Evolutionary conservation across 176 grass and related monocot species (phyloP).

Genomic region (Aegilops longissima): DNA sequence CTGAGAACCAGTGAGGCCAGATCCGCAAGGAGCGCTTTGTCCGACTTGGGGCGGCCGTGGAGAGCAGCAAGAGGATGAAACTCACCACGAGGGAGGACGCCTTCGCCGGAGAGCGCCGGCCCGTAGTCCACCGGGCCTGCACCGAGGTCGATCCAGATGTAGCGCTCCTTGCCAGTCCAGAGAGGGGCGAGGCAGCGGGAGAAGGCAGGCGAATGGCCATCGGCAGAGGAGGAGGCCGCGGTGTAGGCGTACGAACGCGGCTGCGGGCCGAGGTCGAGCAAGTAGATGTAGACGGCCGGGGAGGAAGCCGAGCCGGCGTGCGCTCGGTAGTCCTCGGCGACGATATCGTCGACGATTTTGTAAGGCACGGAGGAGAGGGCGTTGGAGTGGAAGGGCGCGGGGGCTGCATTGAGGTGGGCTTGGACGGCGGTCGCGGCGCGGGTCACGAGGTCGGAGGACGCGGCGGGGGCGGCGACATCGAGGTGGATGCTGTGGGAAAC

Average conservation of each 20-base stretch:
- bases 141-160: conserved; percentile 88
- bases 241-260: conserved; percentile 77
- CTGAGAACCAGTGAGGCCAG: conserved; percentile 72
- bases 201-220: conserved; percentile 52
- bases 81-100: conserved; percentile 87
- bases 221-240: conserved; percentile 32
- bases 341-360: conserved; percentile 58
- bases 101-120: conserved; percentile 84
- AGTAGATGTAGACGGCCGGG: conserved; percentile 80
- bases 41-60: conserved; percentile 78
- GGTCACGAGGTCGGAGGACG: conserved; percentile 28
- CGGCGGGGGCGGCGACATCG: conserved; percentile 23
- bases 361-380: conserved; percentile 71
- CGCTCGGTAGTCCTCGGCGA: conserved; percentile 58
- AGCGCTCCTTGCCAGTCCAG: conserved; percentile 88
- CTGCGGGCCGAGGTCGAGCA: conserved; percentile 71
- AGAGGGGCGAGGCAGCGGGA: conserved; percentile 76
- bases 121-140: conserved; percentile 88
- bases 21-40: conserved; percentile 62
- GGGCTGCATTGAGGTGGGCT: conserved; percentile 42
- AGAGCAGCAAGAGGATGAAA: conserved; percentile 83
- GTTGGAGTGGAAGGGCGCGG: conserved; percentile 62
- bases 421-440: conserved; percentile 30
- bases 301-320: conserved; percentile 39
- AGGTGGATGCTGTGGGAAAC: conserved; percentile 51